Conservation (phyloP, 1,139 yeast genomes). For the Meyerozyma guilliermondii region DNA sequence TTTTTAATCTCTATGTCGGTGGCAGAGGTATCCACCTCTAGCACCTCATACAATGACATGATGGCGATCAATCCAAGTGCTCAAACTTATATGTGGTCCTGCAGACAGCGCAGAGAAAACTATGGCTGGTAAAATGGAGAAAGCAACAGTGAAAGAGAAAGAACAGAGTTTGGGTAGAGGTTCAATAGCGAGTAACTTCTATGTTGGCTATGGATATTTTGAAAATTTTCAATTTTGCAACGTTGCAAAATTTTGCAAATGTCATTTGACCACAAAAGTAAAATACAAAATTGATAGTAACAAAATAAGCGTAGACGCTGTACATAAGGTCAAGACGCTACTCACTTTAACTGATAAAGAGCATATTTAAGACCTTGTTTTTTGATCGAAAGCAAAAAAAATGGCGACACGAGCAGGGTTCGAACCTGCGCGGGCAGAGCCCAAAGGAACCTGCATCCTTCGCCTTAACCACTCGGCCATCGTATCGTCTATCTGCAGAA, state of each 20-base stretch:
- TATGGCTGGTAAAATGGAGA: background rate
- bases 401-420: constrained; percentile 40
- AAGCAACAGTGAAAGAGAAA: background rate
- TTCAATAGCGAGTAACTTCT: too few relatives aligned
- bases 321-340: too few relatives aligned
- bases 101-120: background rate
- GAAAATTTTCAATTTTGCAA: too few relatives aligned
- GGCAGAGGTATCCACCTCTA: constrained; percentile 64
- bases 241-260: too few relatives aligned
- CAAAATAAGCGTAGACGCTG: too few relatives aligned
- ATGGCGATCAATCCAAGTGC: background rate
- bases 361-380: too few relatives aligned
- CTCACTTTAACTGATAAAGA: too few relatives aligned
- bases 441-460: constrained; percentile 46
- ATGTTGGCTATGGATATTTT: too few relatives aligned
- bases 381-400: too few relatives aligned
- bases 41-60: constrained; percentile 49
- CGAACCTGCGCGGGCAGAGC: constrained; percentile 31
- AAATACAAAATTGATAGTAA: too few relatives aligned
- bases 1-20: constrained; percentile 61
- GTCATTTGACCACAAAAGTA: too few relatives aligned
- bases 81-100: background rate
- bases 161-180: too few relatives aligned
- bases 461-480: constrained; percentile 57
- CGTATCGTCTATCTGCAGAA: constrained; percentile 24